Percentiles rank a stretch among this genome's conserved stretches.
phyloP scores from a whole-genome alignment of 352 stramenopile genomes.

The Phytophthora cajani region DNA sequence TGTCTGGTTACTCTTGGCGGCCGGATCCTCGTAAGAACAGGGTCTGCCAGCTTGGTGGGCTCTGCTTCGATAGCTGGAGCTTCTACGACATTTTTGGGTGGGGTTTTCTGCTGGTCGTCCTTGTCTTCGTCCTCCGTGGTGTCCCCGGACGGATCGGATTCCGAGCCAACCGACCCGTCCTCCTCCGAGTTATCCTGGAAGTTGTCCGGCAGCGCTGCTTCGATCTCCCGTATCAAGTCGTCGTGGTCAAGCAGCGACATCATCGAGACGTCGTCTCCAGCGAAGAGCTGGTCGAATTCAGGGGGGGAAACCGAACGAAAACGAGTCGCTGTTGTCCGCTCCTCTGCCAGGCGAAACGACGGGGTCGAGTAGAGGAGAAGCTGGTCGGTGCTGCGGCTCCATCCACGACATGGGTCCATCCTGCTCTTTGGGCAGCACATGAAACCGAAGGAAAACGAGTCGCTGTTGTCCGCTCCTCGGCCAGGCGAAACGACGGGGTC shows the following conservation, averaged over 20 bases:
- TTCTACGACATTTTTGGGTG: constrained; percentile 13
- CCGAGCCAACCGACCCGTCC: constrained; percentile 61
- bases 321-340: constrained; percentile 6
- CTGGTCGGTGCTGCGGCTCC: constrained; percentile 6
- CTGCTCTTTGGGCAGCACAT: constrained; percentile 4
- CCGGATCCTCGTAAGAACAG: constrained; percentile 6
- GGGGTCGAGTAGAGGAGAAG: constrained; percentile 15
- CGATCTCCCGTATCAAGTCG: constrained; percentile 73
- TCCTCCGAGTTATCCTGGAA: constrained; percentile 53
- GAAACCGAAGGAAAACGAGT: constrained; percentile 8
- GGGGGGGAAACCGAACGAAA: constrained; percentile 22
- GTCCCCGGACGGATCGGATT: constrained; percentile 78
- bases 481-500: constrained; percentile 15
- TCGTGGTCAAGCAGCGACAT: constrained; percentile 53
- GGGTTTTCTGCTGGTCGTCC: constrained; percentile 40
- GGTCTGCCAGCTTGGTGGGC: not conserved
- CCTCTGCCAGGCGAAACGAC: constrained; percentile 5
- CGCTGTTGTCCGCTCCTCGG: constrained; percentile 7
- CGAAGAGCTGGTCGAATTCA: constrained; percentile 45
- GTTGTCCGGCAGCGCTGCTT: constrained; percentile 60
- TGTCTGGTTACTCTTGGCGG: constrained; percentile 39
- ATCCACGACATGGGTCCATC: constrained; percentile 11
- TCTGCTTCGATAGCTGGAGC: constrained; percentile 10
- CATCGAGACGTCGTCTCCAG: constrained; percentile 38
- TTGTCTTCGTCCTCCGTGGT: constrained; percentile 69